Evolutionary conservation across 306 rosid species (phyloP), one percentile per base, ranked within the genome.

Genomic region (Echinosophora koreensis): DNA sequence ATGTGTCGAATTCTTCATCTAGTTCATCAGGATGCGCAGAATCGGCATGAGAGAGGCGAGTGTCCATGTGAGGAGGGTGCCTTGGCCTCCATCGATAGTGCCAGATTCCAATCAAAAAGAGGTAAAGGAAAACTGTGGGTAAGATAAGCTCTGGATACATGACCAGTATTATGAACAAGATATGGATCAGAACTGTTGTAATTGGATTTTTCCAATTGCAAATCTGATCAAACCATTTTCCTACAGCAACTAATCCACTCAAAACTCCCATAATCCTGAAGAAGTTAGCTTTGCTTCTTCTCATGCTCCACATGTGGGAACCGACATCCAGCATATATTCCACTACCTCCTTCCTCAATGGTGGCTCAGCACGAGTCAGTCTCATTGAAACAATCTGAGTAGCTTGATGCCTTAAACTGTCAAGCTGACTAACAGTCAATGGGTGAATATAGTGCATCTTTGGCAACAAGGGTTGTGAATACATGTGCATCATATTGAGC

Each of bases 261-360:
- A 82, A 70, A 63, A 85, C 84, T 0, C 75, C 5, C 0, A 66
- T 27, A 3, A 87, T 66, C 41, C 88, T 58, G 65, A 73, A 68
- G 17, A 80, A 77, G 14, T 85, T 81, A 12, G 87, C 84, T 70
- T 62, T 84, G 5, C 87, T 81, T 63, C 80, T 87, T 18, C 91
- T 71, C 69, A 85, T 73, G 66, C 88, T 87, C 91, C 87, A 87
- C 27, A 77, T 30, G n/a, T 87, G 82, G 63, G 78, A 77, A 6
- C 82, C 72, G 52, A 52, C 80, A 17, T 87, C 88, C 1, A 85
- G 59, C 82, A 85, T 85, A 61, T 73, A 85, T 28, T 77, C 73
- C 22, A 87, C 77, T 28, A 85, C 84, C 74, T 87, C 88, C 58
- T 73, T 87, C 15, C 77, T 82, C 6, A 87, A 80, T 16, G 84